A percentile compares a stretch with the other conserved stretches of the same genome.
These are phyloP conservation scores for Flammula alnicola DNA, from an alignment of 1,284 basidiomycete species.

Conservation along the genomic window DNA sequence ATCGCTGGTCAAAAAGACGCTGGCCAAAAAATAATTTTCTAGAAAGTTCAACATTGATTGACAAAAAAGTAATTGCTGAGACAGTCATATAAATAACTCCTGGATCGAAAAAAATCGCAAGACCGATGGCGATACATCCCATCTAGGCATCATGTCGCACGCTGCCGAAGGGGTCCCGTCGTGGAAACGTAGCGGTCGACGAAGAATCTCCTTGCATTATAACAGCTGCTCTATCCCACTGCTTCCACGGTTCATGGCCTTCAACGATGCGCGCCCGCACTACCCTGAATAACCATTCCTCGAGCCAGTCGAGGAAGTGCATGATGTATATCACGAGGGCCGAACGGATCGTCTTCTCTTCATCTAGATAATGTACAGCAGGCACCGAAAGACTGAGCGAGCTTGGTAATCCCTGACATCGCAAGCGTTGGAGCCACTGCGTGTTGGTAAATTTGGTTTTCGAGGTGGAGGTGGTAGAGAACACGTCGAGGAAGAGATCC, in stretches of 20 bases:
- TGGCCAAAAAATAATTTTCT: too few relatives aligned
- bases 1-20: too few relatives aligned
- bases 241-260: slow-evolving; percentile 55
- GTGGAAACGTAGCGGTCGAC: too few relatives aligned
- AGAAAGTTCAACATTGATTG: too few relatives aligned
- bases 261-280: slow-evolving; percentile 45
- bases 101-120: too few relatives aligned
- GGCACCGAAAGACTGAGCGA: slow-evolving; percentile 28
- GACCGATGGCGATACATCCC: too few relatives aligned
- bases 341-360: slow-evolving; percentile 9
- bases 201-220: slow-evolving; percentile 1
- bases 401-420: slow-evolving; percentile 20
- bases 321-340: slow-evolving; percentile 30
- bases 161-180: too few relatives aligned
- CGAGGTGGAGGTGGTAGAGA: slow-evolving; percentile 29
- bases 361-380: slow-evolving; percentile 32
- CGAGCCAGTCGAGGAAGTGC: slow-evolving; percentile 37
- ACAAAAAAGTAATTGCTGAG: too few relatives aligned
- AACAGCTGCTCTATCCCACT: slow-evolving; percentile 44
- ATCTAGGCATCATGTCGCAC: too few relatives aligned
- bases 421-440: slow-evolving; percentile 25
- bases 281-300: slow-evolving; percentile 41
- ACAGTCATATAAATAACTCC: too few relatives aligned
- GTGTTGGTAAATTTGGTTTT: not conserved
- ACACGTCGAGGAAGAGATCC: slow-evolving; percentile 43